Evolutionary conservation across 345 rosid species (phyloP).

Genomic region (Lenwebbia sp.): DNA sequence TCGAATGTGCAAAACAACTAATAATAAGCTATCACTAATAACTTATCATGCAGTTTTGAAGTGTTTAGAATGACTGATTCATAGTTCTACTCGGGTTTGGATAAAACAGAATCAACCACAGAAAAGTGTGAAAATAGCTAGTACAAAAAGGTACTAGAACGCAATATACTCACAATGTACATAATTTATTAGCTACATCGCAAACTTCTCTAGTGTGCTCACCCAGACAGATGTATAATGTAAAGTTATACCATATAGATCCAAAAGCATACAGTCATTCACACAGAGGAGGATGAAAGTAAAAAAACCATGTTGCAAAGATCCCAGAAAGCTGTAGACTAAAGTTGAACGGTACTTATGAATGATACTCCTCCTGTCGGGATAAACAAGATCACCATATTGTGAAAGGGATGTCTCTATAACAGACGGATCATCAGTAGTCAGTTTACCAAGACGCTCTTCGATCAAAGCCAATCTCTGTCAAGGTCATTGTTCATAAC

Average conservation of each 20-base stretch:
- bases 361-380: conserved; percentile 45
- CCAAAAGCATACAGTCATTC: not conserved
- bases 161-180: not conserved
- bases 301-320: too few species aligned
- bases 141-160: not conserved
- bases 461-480: conserved; percentile 70
- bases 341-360: not conserved
- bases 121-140: not conserved
- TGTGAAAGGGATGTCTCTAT: conserved; percentile 79
- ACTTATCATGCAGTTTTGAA: not conserved
- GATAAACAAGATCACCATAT: conserved; percentile 84
- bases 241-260: not conserved
- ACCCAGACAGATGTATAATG: not conserved
- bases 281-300: not conserved
- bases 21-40: not conserved
- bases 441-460: conserved; percentile 72
- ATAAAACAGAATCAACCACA: not conserved
- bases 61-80: not conserved
- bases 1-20: not conserved
- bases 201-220: not conserved
- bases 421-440: conserved; percentile 64
- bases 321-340: too few species aligned
- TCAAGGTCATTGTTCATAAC: conserved; percentile 4
- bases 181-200: conserved; percentile 58
- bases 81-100: not conserved